Evolutionary conservation across 495 filamentous ascomycete genomes (phyloP).

Genomic region (Trichoderma reesei): DNA sequence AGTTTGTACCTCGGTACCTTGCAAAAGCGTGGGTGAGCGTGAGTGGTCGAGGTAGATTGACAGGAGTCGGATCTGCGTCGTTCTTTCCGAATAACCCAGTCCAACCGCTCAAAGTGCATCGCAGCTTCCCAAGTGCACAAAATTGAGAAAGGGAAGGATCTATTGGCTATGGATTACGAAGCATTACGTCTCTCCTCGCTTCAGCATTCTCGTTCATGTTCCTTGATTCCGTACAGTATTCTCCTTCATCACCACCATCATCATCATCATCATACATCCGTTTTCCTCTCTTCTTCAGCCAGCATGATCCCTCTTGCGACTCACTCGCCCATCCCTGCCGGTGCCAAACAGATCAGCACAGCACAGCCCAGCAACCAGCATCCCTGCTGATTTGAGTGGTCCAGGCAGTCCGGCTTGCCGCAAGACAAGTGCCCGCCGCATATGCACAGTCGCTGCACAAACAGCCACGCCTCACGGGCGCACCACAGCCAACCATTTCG

Average conservation of each 20-base stretch:
- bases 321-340: not conserved
- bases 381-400: not conserved
- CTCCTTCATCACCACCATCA: not conserved
- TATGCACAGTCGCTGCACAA: not conserved
- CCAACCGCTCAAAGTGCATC: not conserved
- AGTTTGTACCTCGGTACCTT: not conserved
- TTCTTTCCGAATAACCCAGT: not conserved
- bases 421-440: not conserved
- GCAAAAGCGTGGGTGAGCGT: not conserved
- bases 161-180: not conserved
- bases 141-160: too few relatives aligned
- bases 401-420: not conserved
- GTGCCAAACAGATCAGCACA: slow-evolving; percentile 1
- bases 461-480: not conserved
- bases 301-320: slow-evolving; percentile 1
- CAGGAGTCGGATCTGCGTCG: not conserved
- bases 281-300: not conserved
- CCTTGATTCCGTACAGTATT: not conserved
- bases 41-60: not conserved
- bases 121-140: not conserved
- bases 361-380: not conserved
- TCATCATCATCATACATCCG: not conserved
- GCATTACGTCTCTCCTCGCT: not conserved
- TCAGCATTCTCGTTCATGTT: not conserved
- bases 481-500: slow-evolving; percentile 4